Evolutionary conservation across 257 asterid genomes (phyloP), one percentile per base, ranked within the genome.

Genomic region (Solanum chiquidenum): DNA sequence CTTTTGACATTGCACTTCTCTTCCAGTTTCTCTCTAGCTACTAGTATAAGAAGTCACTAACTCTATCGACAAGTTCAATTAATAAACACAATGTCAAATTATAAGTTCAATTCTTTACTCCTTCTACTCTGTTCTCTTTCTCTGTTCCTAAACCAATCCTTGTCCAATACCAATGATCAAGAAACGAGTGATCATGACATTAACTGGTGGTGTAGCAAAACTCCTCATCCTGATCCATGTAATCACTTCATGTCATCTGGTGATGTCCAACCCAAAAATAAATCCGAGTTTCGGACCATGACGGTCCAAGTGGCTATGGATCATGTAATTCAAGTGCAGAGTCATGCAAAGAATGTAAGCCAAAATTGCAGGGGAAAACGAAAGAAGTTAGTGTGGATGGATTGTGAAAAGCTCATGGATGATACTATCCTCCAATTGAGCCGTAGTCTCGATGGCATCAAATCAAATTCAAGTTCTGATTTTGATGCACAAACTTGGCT

Each of bases 401-500:
- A 96, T 44, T 94, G 98, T 85, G 9, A 62, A 68, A 86, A 91
- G 12, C 97, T 96, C 46, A 89, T 95, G 29, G 91, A 90, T 3
- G 84, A 90, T 86, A 91, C 98, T 1, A 69, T 96, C 33, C 87
- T 85, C 64, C 97, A 94, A 87, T 84, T 96, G 6, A 93, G 89
- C 88, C 80, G 84, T 27, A 91, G 95, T 5, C 83, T 95, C 0
- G 80, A 89, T 18, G 89, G 90, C 79, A 87, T 93, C 31, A 71
- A 1, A 37, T 72, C 89, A 6, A 91, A 95, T 89, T 77, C 89
- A 0, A 92, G 79, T 31, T 44, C 90, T 5, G 90, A 83, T 31
- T 86, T 83, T 40, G 96, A 95, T 88, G 90, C 91, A 3, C 98
- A 95, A 62, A 95, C 98, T 38, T 95, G 98, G 98, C 96, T 95